phyloP scores from a whole-genome alignment of 305 asterid genomes.

The Solanum hybrid region DNA sequence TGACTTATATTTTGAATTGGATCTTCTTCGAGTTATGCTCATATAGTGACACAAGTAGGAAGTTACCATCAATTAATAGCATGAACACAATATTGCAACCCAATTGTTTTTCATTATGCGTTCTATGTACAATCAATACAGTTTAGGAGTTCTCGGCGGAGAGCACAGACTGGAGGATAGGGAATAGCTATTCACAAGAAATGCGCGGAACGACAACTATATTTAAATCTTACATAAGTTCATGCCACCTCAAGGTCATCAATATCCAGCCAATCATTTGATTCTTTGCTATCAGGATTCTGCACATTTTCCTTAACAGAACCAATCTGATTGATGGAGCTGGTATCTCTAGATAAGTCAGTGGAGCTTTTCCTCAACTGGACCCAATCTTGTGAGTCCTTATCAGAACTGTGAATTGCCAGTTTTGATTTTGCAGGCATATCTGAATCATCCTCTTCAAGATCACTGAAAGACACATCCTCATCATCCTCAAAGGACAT shows the following conservation, averaged over 20 bases:
- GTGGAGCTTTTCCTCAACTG: conserved; percentile 45
- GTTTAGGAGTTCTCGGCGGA: background rate
- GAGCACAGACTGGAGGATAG: background rate
- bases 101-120: background rate
- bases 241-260: conserved; percentile 57
- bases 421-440: conserved; percentile 40
- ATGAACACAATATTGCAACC: background rate
- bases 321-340: conserved; percentile 2
- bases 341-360: conserved; percentile 19
- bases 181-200: conserved; percentile 29
- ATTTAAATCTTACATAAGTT: conserved; percentile 12
- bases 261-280: conserved; percentile 58
- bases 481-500: conserved; percentile 66
- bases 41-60: background rate
- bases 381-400: conserved; percentile 87
- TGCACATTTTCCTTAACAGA: conserved; percentile 17
- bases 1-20: background rate
- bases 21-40: background rate
- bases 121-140: conserved; percentile 21
- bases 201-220: background rate
- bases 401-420: conserved; percentile 48
- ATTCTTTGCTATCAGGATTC: conserved; percentile 31
- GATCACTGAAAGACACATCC: conserved; percentile 97
- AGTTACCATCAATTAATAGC: background rate
- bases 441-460: conserved; percentile 77